phyloP scores from a whole-genome alignment of 768 basidiomycete genomes.

The Leccinum rimulosum region DNA sequence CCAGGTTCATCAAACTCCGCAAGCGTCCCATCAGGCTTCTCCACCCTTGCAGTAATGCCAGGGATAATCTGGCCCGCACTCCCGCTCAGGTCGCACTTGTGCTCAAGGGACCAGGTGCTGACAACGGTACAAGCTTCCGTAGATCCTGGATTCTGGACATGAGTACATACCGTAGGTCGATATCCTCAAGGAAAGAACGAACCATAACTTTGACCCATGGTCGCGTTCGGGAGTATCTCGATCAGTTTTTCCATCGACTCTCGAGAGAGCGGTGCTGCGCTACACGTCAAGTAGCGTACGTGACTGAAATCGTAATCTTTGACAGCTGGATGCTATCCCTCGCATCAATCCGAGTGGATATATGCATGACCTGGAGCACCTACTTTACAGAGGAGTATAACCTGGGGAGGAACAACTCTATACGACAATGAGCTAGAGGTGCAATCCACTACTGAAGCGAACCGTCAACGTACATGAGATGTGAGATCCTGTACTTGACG shows the following conservation, averaged over 20 bases:
- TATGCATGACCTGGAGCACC: background rate
- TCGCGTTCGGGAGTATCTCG: slow-evolving; percentile 45
- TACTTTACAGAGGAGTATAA: slow-evolving; percentile 51
- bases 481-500: slow-evolving; percentile 42
- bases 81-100: slow-evolving; percentile 48
- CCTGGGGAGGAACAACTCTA: slow-evolving; percentile 48
- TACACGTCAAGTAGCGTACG: slow-evolving; percentile 36
- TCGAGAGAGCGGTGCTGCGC: slow-evolving; percentile 57
- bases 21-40: slow-evolving; percentile 55
- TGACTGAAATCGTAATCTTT: slow-evolving; percentile 41
- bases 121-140: slow-evolving; percentile 63
- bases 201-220: slow-evolving; percentile 67
- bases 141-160: slow-evolving; percentile 40
- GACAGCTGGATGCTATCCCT: slow-evolving; percentile 37
- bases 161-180: background rate
- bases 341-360: background rate
- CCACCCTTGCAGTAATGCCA: slow-evolving; percentile 53
- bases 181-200: slow-evolving; percentile 1
- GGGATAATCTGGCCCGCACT: slow-evolving; percentile 58
- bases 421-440: slow-evolving; percentile 4
- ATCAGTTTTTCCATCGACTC: slow-evolving; percentile 48
- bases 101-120: slow-evolving; percentile 42
- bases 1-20: slow-evolving; percentile 59
- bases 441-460: background rate
- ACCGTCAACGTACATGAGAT: slow-evolving; percentile 36